phyloP scores from a whole-genome alignment of 768 basidiomycete genomes.

The Agaricus sinodeliciosus region DNA sequence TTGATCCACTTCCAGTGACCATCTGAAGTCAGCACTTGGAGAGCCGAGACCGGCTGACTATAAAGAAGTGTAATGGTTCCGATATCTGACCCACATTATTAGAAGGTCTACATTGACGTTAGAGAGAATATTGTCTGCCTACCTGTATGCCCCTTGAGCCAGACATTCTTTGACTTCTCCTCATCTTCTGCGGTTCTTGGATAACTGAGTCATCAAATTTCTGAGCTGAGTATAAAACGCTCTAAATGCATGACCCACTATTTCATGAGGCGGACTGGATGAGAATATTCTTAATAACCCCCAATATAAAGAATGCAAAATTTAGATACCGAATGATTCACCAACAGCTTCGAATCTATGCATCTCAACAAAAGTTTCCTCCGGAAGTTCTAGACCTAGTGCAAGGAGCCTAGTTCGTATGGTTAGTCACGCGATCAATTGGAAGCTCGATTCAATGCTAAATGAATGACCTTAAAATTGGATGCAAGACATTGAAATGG shows the following conservation, averaged over 20 bases:
- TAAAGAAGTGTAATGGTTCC: slow-evolving; percentile 52
- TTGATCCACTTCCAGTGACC: slow-evolving; percentile 54
- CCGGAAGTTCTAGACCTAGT: slow-evolving; percentile 45
- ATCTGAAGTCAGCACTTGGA: slow-evolving; percentile 49
- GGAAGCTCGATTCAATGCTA: not conserved
- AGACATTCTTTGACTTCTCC: slow-evolving; percentile 45
- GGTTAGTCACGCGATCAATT: not conserved
- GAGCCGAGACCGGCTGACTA: slow-evolving; percentile 52
- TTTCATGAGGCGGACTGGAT: slow-evolving; percentile 57
- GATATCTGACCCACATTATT: slow-evolving; percentile 29
- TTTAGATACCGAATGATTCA: slow-evolving; percentile 33
- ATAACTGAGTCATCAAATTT: slow-evolving; percentile 29
- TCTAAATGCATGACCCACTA: slow-evolving; percentile 32
- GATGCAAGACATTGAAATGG: slow-evolving; percentile 45
- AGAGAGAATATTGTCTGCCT: not conserved
- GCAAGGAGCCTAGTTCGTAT: slow-evolving; percentile 35
- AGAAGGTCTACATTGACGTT: not conserved
- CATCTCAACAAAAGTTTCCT: slow-evolving; percentile 42
- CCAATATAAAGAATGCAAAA: not conserved
- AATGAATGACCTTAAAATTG: slow-evolving; percentile 32
- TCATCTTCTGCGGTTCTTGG: slow-evolving; percentile 47
- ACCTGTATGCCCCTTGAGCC: slow-evolving; percentile 59
- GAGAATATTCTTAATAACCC: not conserved
- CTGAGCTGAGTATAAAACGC: not conserved
- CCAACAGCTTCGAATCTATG: slow-evolving; percentile 37